Evolutionary conservation across 345 rosid species (phyloP), one percentile per base, ranked within the genome.

Genomic region (Physaria fendleri): DNA sequence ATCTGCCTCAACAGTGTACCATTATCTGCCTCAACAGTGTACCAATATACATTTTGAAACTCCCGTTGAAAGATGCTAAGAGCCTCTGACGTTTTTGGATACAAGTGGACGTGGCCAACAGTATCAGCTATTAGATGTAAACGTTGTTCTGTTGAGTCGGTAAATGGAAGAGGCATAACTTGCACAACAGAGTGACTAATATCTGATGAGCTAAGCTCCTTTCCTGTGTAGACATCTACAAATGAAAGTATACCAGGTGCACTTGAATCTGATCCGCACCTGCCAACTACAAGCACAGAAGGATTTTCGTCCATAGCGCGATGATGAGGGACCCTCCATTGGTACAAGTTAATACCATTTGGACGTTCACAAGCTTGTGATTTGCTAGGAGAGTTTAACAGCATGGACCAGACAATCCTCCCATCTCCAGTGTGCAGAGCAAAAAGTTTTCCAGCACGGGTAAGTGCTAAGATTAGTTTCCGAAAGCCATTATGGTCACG

Each of bases 341-440:
- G 88, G 65, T 81, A 90, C 71, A 94, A 30, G 60, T 74, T 82
- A 39, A 90, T 65, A 38, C 87, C 84, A 16, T 55, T 71, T 43
- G 90, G 95, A 55, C 56, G 69, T 57, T 64, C 71, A 65, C 95
- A 90, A 4, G 74, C 24, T 55, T 76, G 85, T 69, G 95, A 81
- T 65, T 80, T 73, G 65, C 73, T 84, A 5, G 81, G 74, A 59
- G 93, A 81, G 21, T 48, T 76, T 34, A 90, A 64, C n/a, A 94
- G 73, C 44, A 75, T 67, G 61, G 96, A 94, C 99, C 99, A 94
- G 73, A 90, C 88, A 66, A 87, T 64, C 35, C 74, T 78, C 66
- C 99, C 99, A 77, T 90, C 95, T 76, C 99, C 99, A 52, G 90
- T 90, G 76, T 94, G 96, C 69, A 94, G 76, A 41, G 97, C 95